These are phyloP conservation scores for Pseudocercospora pini-densiflorae DNA, from an alignment of 2,329 filamentous ascomycete species.

Conservation along the genomic window DNA sequence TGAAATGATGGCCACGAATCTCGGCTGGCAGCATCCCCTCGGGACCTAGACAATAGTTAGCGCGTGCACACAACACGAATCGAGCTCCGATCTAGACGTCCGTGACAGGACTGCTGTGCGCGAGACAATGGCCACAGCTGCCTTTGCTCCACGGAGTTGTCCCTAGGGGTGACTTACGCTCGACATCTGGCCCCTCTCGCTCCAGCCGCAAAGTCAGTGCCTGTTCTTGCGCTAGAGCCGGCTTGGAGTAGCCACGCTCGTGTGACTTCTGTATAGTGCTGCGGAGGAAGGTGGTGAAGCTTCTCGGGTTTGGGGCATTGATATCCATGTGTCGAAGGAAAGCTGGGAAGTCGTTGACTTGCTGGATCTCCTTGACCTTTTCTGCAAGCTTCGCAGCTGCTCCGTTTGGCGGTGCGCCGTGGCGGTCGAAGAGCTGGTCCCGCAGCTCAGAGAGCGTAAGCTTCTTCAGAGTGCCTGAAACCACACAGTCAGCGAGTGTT, in stretches of 20 bases:
- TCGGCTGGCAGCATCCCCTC: constrained; percentile 16
- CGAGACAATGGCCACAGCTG: not conserved
- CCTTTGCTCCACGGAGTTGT: not conserved
- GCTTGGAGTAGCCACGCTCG: constrained; percentile 26
- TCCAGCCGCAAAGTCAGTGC: constrained; percentile 25
- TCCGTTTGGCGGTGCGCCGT: constrained; percentile 28
- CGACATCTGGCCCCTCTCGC: constrained; percentile 23
- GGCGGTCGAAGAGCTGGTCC: constrained; percentile 28
- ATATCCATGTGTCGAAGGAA: constrained; percentile 28
- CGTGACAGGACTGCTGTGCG: too few species aligned
- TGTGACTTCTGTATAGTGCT: constrained; percentile 24
- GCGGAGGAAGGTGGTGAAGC: constrained; percentile 26
- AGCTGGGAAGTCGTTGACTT: constrained; percentile 24
- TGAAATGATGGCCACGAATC: constrained; percentile 7
- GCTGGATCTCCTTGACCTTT: constrained; percentile 27
- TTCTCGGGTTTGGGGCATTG: constrained; percentile 5
- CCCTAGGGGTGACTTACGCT: not conserved
- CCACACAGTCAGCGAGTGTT: not conserved
- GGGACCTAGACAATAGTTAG: not conserved
- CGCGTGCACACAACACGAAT: too few species aligned
- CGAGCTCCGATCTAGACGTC: too few species aligned
- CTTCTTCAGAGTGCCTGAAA: not conserved
- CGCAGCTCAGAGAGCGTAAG: constrained; percentile 22
- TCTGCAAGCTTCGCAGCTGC: constrained; percentile 26
- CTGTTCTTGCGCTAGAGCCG: constrained; percentile 26